A percentile compares a stretch with the other conserved stretches of the same genome.
These are phyloP conservation scores for Amphirosellinia nigrospora DNA, from an alignment of 495 filamentous ascomycete species.

Conservation along the genomic window DNA sequence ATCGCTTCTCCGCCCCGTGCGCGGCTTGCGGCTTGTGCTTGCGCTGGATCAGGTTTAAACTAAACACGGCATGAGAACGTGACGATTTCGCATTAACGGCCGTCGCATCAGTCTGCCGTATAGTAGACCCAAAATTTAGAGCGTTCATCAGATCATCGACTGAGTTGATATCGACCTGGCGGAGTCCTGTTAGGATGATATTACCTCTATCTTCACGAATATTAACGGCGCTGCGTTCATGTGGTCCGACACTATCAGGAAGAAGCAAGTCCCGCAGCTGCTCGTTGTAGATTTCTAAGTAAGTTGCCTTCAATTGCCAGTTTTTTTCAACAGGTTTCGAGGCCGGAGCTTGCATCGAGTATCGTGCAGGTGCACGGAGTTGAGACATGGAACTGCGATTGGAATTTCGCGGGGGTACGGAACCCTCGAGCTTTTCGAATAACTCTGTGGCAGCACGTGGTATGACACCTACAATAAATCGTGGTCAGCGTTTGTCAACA, in stretches of 20 bases:
- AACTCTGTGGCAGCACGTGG: slow-evolving; percentile 86
- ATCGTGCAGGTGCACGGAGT: slow-evolving; percentile 79
- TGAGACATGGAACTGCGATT: slow-evolving; percentile 75
- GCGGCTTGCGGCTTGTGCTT: slow-evolving; percentile 66
- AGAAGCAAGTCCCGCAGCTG: slow-evolving; percentile 88
- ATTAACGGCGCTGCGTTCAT: slow-evolving; percentile 76
- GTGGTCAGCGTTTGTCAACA: slow-evolving; percentile 13
- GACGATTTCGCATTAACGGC: slow-evolving; percentile 98
- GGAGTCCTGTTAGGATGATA: slow-evolving; percentile 89
- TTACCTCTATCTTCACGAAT: slow-evolving; percentile 95
- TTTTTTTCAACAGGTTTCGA: slow-evolving; percentile 70
- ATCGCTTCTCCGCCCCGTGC: slow-evolving; percentile 73
- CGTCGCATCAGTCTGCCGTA: slow-evolving; percentile 98
- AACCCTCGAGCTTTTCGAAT: slow-evolving; percentile 84
- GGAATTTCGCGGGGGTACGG: slow-evolving; percentile 51
- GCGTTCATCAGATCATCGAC: slow-evolving; percentile 89
- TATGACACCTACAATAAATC: slow-evolving; percentile 72
- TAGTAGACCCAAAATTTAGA: slow-evolving; percentile 89
- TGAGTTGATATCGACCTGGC: slow-evolving; percentile 87
- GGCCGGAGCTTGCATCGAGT: slow-evolving; percentile 67
- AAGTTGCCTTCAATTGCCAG: slow-evolving; percentile 94
- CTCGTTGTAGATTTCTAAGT: slow-evolving; percentile 99
- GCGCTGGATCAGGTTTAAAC: slow-evolving; percentile 88
- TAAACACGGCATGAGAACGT: slow-evolving; percentile 98
- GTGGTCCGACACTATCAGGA: slow-evolving; percentile 69